Percentiles rank a stretch among this genome's conserved stretches.
These are phyloP conservation scores for Chrysanthemum seticuspe DNA, from an alignment of 129 eudicot species.

Conservation along the genomic window DNA sequence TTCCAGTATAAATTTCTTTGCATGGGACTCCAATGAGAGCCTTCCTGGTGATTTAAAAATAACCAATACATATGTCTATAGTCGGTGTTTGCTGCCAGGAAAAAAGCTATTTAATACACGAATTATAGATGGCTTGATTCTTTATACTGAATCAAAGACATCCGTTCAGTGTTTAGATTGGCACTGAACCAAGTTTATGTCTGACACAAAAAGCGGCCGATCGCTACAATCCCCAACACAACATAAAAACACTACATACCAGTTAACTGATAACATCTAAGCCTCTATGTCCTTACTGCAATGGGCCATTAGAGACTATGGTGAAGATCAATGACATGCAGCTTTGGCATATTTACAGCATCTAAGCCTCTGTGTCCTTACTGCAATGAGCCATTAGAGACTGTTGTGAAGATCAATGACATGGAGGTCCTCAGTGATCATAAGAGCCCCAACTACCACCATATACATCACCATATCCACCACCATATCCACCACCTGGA, in stretches of 20 bases:
- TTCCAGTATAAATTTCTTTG: slow-evolving; percentile 49
- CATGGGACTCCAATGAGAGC: slow-evolving; percentile 55
- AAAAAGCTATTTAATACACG: too few species aligned
- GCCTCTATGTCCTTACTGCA: too few species aligned
- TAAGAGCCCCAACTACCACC: slow-evolving; percentile 66
- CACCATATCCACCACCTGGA: slow-evolving; percentile 51
- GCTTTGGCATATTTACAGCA: not conserved
- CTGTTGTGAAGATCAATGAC: slow-evolving; percentile 36
- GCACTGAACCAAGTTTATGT: too few species aligned
- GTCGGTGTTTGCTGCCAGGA: too few species aligned
- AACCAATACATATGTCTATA: too few species aligned
- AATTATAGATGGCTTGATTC: too few species aligned
- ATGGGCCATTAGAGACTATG: too few species aligned
- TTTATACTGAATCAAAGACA: too few species aligned
- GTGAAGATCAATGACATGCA: slow-evolving; percentile 6
- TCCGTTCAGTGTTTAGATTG: too few species aligned
- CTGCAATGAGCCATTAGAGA: not conserved
- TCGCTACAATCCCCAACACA: slow-evolving; percentile 17
- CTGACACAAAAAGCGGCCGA: too few species aligned
- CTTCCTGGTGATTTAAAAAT: slow-evolving; percentile 71
- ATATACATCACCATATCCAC: slow-evolving; percentile 51
- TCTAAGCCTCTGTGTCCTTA: not conserved
- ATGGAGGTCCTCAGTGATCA: slow-evolving; percentile 64
- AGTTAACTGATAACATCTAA: too few species aligned
- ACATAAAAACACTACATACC: not conserved